Percentiles rank a stretch among this genome's conserved stretches.
These are phyloP conservation scores for Toxicodendron radicans DNA, from an alignment of 345 rosid genomes.

Conservation along the genomic window DNA sequence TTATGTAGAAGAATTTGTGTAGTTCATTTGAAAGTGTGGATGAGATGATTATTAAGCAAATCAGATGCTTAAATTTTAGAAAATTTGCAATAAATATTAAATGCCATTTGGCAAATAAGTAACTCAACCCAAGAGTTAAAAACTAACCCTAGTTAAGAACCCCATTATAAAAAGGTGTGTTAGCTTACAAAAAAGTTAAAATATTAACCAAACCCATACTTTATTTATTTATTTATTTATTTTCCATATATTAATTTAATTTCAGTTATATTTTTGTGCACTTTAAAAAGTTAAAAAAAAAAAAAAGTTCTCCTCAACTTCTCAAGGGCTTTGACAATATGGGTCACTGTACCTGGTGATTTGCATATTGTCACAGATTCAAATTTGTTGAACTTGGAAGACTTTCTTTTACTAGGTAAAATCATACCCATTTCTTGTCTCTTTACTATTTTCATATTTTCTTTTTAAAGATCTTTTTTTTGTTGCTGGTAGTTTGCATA, in stretches of 20 bases:
- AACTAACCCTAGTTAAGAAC: conserved; percentile 30
- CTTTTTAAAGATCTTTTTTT: neutral
- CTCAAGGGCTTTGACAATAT: conserved; percentile 27
- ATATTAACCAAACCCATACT: conserved; percentile 23
- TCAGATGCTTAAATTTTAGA: neutral
- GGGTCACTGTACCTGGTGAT: conserved; percentile 22
- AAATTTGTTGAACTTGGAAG: conserved; percentile 14
- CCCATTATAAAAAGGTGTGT: conserved; percentile 20
- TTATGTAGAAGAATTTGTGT: too few relatives aligned
- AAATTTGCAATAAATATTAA: neutral
- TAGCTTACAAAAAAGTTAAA: conserved; percentile 3
- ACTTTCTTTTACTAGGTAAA: conserved; percentile 22
- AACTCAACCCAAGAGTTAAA: conserved; percentile 25
- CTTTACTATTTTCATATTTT: neutral
- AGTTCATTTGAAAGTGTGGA: too few relatives aligned
- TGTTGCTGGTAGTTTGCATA: neutral
- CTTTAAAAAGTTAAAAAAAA: neutral
- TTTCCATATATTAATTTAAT: neutral
- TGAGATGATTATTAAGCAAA: too few relatives aligned
- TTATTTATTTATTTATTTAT: neutral
- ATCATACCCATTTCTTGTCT: neutral
- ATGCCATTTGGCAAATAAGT: neutral
- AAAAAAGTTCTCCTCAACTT: conserved; percentile 10
- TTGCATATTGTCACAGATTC: conserved; percentile 25
- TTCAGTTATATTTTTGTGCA: conserved; percentile 10